phyloP scores from a whole-genome alignment of 169 alveolate species.

The Eimeria brunetti region DNA sequence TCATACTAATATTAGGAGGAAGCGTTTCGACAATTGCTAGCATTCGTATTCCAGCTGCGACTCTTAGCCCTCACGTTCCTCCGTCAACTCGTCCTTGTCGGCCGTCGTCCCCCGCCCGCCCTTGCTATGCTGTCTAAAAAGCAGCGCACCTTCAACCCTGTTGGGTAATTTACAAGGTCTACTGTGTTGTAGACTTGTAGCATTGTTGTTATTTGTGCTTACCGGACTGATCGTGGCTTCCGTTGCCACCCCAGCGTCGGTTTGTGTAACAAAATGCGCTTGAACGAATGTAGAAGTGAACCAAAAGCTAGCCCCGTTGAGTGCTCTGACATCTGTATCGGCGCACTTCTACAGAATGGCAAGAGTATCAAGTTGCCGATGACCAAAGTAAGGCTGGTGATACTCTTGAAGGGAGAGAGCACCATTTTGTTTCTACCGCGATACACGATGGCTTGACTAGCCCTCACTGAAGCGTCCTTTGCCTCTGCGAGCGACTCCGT shows the following conservation, averaged over 20 bases:
- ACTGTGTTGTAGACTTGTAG: background rate
- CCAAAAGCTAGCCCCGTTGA: background rate
- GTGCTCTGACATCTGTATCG: background rate
- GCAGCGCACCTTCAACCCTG: background rate
- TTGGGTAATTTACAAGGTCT: background rate
- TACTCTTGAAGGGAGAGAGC: background rate
- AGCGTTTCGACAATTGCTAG: background rate
- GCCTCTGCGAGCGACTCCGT: background rate
- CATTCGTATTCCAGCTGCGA: background rate
- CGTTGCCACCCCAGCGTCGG: background rate
- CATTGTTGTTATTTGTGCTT: background rate
- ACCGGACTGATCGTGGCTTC: background rate
- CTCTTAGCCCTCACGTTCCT: background rate
- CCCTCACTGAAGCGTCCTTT: background rate
- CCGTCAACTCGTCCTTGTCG: background rate
- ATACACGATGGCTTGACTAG: background rate
- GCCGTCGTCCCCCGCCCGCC: background rate
- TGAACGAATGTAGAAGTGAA: background rate
- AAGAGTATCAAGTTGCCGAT: background rate
- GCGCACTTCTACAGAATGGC: background rate
- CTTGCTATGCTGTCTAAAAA: background rate
- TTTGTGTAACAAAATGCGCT: background rate
- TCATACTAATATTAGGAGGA: background rate
- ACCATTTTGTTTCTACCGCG: background rate
- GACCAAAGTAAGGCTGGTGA: background rate